These are phyloP conservation scores for Penicillium oxalicum DNA, from an alignment of 2,329 filamentous ascomycete genomes.

Conservation along the genomic window DNA sequence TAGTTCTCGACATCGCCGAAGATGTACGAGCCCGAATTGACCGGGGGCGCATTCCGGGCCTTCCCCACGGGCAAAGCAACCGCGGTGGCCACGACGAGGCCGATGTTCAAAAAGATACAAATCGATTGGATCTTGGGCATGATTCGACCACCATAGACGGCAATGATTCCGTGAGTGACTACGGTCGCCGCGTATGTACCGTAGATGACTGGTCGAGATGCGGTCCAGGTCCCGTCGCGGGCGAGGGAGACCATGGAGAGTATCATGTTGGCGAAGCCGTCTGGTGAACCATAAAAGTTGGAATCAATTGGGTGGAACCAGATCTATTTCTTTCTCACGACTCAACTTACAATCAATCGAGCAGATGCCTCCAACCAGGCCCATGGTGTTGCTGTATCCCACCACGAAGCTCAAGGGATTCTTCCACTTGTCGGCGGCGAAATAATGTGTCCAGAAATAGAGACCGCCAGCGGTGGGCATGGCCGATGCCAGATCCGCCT, in stretches of 20 bases:
- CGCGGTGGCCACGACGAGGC: constrained; percentile 49
- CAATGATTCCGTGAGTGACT: constrained; percentile 49
- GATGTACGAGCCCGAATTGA: constrained; percentile 32
- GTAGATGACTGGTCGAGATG: constrained; percentile 50
- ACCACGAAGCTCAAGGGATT: constrained; percentile 57
- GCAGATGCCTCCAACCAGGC: constrained; percentile 56
- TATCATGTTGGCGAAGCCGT: constrained; percentile 42
- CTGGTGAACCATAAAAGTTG: neutral
- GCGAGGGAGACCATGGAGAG: constrained; percentile 52
- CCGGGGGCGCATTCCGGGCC: constrained; percentile 10
- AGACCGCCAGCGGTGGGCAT: constrained; percentile 57
- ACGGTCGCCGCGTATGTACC: constrained; percentile 52
- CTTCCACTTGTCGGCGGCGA: constrained; percentile 49
- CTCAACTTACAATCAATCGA: constrained; percentile 51
- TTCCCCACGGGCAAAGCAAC: constrained; percentile 49
- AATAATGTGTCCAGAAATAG: constrained; percentile 58
- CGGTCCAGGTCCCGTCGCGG: constrained; percentile 50
- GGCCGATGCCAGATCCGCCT: constrained; percentile 48
- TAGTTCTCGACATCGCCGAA: constrained; percentile 54
- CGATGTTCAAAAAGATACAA: constrained; percentile 49
- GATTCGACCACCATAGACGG: constrained; percentile 46
- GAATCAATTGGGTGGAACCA: no score
- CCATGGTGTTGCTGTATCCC: constrained; percentile 57
- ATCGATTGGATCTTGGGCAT: constrained; percentile 54
- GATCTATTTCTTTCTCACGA: no score